phyloP scores from a whole-genome alignment of 257 asterid genomes.

The Verbascum thapsus region DNA sequence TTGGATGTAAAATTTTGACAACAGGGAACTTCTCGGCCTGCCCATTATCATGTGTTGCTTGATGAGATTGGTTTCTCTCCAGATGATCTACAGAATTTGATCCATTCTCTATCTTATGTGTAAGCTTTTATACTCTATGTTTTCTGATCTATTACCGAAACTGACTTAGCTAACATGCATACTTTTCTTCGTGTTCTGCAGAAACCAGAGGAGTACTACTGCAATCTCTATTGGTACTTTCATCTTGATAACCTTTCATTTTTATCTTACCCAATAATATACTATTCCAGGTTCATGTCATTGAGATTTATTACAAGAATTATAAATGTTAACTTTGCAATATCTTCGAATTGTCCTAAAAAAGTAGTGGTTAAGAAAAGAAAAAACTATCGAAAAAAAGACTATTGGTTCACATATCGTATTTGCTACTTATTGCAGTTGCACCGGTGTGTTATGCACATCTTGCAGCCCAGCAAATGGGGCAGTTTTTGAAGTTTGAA shows the following conservation, averaged over 20 bases:
- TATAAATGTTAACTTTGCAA: too few species aligned
- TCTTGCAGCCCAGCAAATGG: slow-evolving; percentile 84
- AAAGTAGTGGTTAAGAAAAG: too few species aligned
- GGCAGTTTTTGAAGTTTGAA: slow-evolving; percentile 73
- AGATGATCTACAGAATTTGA: slow-evolving; percentile 72
- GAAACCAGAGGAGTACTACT: slow-evolving; percentile 84
- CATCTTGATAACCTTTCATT: slow-evolving; percentile 10
- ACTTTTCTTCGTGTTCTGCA: slow-evolving; percentile 32
- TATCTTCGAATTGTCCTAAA: too few species aligned
- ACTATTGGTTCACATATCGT: background rate
- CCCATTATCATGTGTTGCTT: slow-evolving; percentile 83
- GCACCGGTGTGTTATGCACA: slow-evolving; percentile 92
- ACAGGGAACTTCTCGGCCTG: slow-evolving; percentile 93
- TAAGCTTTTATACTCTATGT: slow-evolving; percentile 44
- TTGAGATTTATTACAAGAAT: too few species aligned
- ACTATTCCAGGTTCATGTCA: too few species aligned
- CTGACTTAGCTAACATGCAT: slow-evolving; percentile 1
- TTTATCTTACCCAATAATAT: too few species aligned
- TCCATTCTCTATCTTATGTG: slow-evolving; percentile 87
- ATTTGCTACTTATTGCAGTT: slow-evolving; percentile 48
- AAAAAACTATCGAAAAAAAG: background rate
- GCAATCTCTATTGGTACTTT: slow-evolving; percentile 76
- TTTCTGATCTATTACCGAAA: slow-evolving; percentile 5
- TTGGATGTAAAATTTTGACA: slow-evolving; percentile 16
- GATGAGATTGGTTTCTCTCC: slow-evolving; percentile 98